These are phyloP conservation scores for Apiospora aurea DNA, from an alignment of 2,329 filamentous ascomycete species.

Conservation along the genomic window DNA sequence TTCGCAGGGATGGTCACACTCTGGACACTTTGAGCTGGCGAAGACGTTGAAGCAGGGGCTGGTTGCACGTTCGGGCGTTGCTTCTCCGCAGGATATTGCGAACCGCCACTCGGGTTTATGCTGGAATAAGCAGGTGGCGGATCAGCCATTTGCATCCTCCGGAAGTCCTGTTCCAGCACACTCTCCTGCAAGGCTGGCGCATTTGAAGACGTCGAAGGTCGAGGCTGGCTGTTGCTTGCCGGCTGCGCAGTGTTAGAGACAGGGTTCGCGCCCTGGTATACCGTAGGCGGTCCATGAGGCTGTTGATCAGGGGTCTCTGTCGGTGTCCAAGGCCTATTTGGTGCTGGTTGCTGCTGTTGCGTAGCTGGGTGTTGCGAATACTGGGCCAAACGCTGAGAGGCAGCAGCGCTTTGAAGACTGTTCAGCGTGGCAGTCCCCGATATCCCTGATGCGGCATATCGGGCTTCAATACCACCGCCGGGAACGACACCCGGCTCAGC, in stretches of 20 bases:
- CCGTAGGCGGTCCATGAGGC: conserved; percentile 86
- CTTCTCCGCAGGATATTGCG: conserved; percentile 83
- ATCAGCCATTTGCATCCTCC: conserved; percentile 79
- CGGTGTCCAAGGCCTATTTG: conserved; percentile 85
- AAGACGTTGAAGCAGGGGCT: conserved; percentile 30
- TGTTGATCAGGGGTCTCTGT: conserved; percentile 88
- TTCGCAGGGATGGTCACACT: conserved; percentile 43
- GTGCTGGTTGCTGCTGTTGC: conserved; percentile 45
- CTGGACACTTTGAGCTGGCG: conserved; percentile 38
- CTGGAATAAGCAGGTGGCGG: conserved; percentile 96
- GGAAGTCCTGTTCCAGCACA: conserved; percentile 85
- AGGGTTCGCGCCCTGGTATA: conserved; percentile 86
- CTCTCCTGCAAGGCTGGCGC: conserved; percentile 61
- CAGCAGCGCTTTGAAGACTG: conserved; percentile 81
- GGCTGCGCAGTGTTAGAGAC: conserved; percentile 62
- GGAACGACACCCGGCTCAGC: conserved; percentile 74
- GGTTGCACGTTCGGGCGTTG: conserved; percentile 54
- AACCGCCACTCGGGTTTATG: conserved; percentile 60
- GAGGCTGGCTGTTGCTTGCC: conserved; percentile 50
- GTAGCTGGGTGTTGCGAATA: conserved; percentile 66
- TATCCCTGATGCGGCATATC: conserved; percentile 91
- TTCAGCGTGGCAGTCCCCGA: conserved; percentile 84
- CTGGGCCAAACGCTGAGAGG: conserved; percentile 80
- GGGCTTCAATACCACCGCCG: conserved; percentile 84
- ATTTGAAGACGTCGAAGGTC: conserved; percentile 34